Conservation (phyloP, 2,329 filamentous ascomycete species). For the Helicocarpus griseus region DNA sequence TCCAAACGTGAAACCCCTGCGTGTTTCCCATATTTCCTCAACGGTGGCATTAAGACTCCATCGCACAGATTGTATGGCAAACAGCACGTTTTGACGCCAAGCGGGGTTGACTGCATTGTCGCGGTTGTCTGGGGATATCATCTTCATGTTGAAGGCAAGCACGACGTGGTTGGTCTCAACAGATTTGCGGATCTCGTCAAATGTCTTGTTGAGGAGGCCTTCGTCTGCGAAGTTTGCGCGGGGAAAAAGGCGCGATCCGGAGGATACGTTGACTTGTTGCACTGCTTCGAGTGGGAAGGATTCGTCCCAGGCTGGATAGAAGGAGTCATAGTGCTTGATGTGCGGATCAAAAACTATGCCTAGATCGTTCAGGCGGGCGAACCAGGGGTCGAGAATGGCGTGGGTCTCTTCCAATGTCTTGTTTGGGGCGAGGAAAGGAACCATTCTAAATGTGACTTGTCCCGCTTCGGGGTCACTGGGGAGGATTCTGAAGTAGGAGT, state of each 20-base stretch:
- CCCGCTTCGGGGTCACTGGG: not conserved
- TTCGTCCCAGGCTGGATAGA: slow-evolving; percentile 29
- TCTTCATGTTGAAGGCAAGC: slow-evolving; percentile 3
- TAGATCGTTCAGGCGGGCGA: slow-evolving; percentile 25
- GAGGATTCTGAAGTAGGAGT: slow-evolving; percentile 22
- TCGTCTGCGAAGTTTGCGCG: slow-evolving; percentile 26
- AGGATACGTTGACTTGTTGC: slow-evolving; percentile 27
- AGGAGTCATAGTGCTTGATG: slow-evolving; percentile 26
- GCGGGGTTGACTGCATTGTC: slow-evolving; percentile 5
- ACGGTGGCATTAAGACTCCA: slow-evolving; percentile 8
- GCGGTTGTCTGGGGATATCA: not conserved
- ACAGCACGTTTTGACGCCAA: slow-evolving; percentile 10
- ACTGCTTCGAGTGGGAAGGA: slow-evolving; percentile 32
- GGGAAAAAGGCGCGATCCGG: slow-evolving; percentile 27
- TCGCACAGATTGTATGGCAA: not conserved
- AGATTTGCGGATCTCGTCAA: slow-evolving; percentile 1
- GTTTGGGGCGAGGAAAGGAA: slow-evolving; percentile 29
- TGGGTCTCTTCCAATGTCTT: slow-evolving; percentile 26
- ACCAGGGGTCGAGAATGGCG: slow-evolving; percentile 22
- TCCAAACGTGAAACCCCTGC: slow-evolving; percentile 24
- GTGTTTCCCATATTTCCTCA: slow-evolving; percentile 16
- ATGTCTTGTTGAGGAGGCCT: not conserved
- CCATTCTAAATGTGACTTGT: slow-evolving; percentile 17
- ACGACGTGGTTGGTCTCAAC: slow-evolving; percentile 2
- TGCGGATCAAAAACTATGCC: slow-evolving; percentile 30